A percentile compares a stretch with the other conserved stretches of the same genome.
Evolutionary conservation across 768 basidiomycete species (phyloP).

Genomic region (Lentinula guzmanii): DNA sequence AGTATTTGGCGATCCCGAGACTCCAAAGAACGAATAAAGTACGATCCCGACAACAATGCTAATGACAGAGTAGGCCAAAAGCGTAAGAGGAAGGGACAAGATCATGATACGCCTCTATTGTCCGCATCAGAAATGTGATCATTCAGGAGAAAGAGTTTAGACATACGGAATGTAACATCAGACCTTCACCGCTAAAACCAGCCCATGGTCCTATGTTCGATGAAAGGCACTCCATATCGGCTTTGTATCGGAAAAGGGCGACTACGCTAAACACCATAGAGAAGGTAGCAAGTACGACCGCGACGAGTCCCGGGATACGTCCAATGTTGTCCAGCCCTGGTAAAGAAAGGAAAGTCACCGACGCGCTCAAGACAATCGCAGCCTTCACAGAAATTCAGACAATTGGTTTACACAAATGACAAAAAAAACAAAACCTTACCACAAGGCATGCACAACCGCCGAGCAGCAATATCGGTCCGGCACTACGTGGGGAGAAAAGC

Average conservation of each 20-base stretch:
- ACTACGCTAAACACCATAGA: slow-evolving; percentile 66
- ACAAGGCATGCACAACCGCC: slow-evolving; percentile 62
- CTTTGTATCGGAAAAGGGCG: slow-evolving; percentile 65
- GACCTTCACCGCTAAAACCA: slow-evolving; percentile 50
- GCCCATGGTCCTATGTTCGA: slow-evolving; percentile 29
- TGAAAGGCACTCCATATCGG: slow-evolving; percentile 44
- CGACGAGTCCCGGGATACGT: slow-evolving; percentile 60
- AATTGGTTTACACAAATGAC: slow-evolving; percentile 16
- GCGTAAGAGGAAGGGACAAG: slow-evolving; percentile 68
- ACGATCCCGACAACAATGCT: slow-evolving; percentile 63
- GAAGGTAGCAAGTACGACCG: slow-evolving; percentile 61
- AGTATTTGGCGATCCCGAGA: slow-evolving; percentile 28
- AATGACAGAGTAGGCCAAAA: slow-evolving; percentile 64
- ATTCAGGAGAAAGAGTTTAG: neutral
- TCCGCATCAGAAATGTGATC: neutral
- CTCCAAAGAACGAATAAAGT: slow-evolving; percentile 58
- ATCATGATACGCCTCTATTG: slow-evolving; percentile 53
- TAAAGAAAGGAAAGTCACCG: slow-evolving; percentile 75
- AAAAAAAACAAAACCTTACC: slow-evolving; percentile 33
- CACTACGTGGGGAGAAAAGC: slow-evolving; percentile 26
- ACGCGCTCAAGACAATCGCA: slow-evolving; percentile 74
- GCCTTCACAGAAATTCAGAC: slow-evolving; percentile 41
- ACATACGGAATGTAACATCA: slow-evolving; percentile 43
- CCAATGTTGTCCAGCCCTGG: slow-evolving; percentile 64
- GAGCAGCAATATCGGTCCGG: slow-evolving; percentile 55